phyloP scores from a whole-genome alignment of 176 grass and related monocot genomes.

The Rhynchospora tenuis region DNA sequence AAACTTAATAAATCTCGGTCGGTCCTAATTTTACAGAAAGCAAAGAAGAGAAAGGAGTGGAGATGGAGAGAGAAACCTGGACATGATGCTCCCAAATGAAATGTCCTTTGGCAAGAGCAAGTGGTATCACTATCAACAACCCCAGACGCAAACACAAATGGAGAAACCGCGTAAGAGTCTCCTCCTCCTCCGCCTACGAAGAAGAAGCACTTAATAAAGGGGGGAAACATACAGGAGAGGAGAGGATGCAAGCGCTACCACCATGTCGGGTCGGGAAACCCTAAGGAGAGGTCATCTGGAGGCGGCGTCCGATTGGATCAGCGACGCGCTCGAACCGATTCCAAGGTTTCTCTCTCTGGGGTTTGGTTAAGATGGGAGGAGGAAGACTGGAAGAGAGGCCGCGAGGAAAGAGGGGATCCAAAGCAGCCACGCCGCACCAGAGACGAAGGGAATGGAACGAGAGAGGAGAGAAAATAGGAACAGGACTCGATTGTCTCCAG shows the following conservation, averaged over 20 bases:
- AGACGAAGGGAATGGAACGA: not conserved
- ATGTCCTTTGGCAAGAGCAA: not conserved
- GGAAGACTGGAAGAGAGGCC: constrained; percentile 7
- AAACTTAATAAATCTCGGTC: too few species aligned
- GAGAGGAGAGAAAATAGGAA: not conserved
- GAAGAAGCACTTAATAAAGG: too few species aligned
- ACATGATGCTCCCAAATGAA: constrained; percentile 10
- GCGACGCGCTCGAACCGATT: not conserved
- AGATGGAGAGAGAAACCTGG: constrained; percentile 9
- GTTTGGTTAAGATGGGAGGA: not conserved
- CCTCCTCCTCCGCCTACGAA: too few species aligned
- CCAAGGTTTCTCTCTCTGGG: not conserved
- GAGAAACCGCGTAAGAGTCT: not conserved
- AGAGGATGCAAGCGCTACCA: not conserved
- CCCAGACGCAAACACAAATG: not conserved
- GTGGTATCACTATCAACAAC: not conserved
- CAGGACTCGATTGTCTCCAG: not conserved
- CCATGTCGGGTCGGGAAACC: constrained; percentile 37
- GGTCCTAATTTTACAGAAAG: not conserved
- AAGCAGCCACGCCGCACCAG: not conserved
- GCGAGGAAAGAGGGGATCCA: constrained; percentile 25
- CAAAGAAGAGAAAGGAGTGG: not conserved
- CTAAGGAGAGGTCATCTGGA: constrained; percentile 26
- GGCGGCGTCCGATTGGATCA: not conserved
- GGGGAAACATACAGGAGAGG: too few species aligned